Evolutionary conservation across 495 filamentous ascomycete genomes (phyloP).

Genomic region (Talaromyces proteolyticus): DNA sequence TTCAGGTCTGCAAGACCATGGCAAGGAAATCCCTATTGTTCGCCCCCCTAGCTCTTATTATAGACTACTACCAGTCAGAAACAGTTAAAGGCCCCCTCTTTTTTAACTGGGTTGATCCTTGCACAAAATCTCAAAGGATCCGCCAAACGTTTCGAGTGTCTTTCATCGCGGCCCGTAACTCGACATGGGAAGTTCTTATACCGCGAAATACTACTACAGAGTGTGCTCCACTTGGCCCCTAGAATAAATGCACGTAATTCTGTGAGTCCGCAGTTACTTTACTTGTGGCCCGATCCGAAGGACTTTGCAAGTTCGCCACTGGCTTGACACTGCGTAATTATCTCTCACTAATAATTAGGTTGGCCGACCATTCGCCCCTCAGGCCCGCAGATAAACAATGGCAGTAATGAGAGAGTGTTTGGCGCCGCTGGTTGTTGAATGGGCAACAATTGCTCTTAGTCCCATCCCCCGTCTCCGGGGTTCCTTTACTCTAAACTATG

Average conservation of each 20-base stretch:
- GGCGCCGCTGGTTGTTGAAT: neutral
- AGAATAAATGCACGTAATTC: too few species aligned
- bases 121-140: neutral
- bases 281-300: neutral
- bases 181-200: too few species aligned
- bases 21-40: neutral
- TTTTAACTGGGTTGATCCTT: constrained; percentile 6
- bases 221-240: too few species aligned
- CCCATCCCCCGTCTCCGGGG: neutral
- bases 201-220: too few species aligned
- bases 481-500: neutral
- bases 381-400: neutral
- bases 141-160: neutral
- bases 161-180: neutral
- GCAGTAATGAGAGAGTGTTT: neutral
- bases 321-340: neutral
- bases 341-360: neutral
- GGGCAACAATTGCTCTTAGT: neutral
- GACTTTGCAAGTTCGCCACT: neutral
- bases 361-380: neutral
- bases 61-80: neutral
- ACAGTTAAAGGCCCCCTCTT: neutral
- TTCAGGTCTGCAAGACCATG: neutral
- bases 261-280: too few species aligned
- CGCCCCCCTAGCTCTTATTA: neutral